Evolutionary conservation across 2,329 filamentous ascomycete species (phyloP).

Genomic region (Clarireedia monteithiana): DNA sequence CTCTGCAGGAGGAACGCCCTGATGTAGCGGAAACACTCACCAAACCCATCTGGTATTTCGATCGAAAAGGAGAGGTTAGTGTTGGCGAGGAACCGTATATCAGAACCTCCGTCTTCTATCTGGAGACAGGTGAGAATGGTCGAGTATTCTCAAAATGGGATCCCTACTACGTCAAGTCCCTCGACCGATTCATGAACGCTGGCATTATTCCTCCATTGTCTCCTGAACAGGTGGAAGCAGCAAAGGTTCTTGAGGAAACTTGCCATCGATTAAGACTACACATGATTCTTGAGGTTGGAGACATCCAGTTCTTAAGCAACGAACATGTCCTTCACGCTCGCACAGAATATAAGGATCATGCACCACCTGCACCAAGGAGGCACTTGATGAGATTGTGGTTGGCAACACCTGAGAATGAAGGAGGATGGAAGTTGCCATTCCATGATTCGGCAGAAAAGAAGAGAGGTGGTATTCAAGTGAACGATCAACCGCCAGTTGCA

Average conservation of each 20-base stretch:
- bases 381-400: slow-evolving; percentile 83
- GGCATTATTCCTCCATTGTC: slow-evolving; percentile 69
- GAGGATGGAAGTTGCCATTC: slow-evolving; percentile 79
- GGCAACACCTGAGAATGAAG: slow-evolving; percentile 71
- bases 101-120: slow-evolving; percentile 63
- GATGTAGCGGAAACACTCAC: slow-evolving; percentile 71
- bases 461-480: slow-evolving; percentile 80
- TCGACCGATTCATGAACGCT: slow-evolving; percentile 64
- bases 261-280: slow-evolving; percentile 68
- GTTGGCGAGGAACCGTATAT: slow-evolving; percentile 70
- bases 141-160: slow-evolving; percentile 82
- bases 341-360: slow-evolving; percentile 69
- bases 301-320: slow-evolving; percentile 83
- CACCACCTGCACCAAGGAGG: slow-evolving; percentile 59
- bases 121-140: slow-evolving; percentile 59
- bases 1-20: slow-evolving; percentile 63
- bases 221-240: slow-evolving; percentile 58
- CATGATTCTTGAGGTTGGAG: slow-evolving; percentile 79
- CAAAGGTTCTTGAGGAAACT: slow-evolving; percentile 65
- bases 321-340: slow-evolving; percentile 73
- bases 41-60: slow-evolving; percentile 82
- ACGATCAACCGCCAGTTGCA: slow-evolving; percentile 67
- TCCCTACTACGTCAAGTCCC: slow-evolving; percentile 75
- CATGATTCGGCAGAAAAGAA: slow-evolving; percentile 77
- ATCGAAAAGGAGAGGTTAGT: slow-evolving; percentile 78